Conservation (phyloP, 306 rosid genomes). For the Cucurbita ficifolia region DNA sequence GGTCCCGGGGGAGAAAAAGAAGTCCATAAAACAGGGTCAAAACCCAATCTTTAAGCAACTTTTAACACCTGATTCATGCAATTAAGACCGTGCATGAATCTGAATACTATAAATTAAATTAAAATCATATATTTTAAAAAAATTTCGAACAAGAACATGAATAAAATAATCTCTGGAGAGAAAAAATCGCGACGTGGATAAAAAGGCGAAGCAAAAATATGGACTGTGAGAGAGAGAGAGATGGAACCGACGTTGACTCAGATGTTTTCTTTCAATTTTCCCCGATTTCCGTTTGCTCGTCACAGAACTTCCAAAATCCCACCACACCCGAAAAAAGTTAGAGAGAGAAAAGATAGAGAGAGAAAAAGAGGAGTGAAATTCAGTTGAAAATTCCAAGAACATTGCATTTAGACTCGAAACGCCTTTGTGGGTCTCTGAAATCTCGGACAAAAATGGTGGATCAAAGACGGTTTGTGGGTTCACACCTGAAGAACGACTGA, state of each 20-base stretch:
- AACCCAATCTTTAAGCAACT: background rate
- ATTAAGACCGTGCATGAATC: background rate
- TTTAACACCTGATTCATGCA: background rate
- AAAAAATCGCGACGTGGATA: background rate
- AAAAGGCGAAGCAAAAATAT: background rate
- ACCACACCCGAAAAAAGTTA: background rate
- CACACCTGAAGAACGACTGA: background rate
- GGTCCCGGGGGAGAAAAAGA: background rate
- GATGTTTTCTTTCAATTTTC: background rate
- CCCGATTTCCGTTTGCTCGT: background rate
- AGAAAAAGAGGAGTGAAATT: background rate
- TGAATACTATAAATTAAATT: background rate
- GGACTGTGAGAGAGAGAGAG: background rate
- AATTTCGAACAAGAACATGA: too few relatives aligned
- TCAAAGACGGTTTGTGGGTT: background rate
- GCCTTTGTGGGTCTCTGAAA: background rate
- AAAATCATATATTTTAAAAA: background rate
- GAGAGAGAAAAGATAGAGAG: background rate
- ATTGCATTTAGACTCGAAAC: background rate
- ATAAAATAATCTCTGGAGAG: background rate
- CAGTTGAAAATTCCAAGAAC: background rate
- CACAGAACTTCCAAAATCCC: background rate
- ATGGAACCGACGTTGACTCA: conserved; percentile 5
- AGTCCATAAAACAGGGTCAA: background rate
- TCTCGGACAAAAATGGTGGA: background rate